Evolutionary conservation across 2,329 filamentous ascomycete species (phyloP).

Genomic region (Diaporthe batatas): DNA sequence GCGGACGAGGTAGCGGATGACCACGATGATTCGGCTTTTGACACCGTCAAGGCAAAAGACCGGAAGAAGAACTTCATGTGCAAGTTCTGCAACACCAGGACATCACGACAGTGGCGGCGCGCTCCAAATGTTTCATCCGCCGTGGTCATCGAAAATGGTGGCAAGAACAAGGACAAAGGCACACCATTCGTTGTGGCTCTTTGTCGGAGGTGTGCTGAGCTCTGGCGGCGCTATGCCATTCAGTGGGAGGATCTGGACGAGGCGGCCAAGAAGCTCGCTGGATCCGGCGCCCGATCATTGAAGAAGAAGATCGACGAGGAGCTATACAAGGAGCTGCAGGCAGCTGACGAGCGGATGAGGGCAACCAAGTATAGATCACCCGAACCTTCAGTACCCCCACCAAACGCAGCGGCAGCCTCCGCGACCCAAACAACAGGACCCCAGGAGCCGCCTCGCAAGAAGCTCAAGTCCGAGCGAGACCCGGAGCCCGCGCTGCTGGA

Average conservation of each 20-base stretch:
- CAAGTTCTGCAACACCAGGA: conserved; percentile 88
- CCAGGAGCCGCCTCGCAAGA: conserved; percentile 73
- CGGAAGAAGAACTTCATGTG: conserved; percentile 90
- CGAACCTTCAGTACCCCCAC: conserved; percentile 44
- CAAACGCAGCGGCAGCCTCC: conserved; percentile 48
- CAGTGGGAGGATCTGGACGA: conserved; percentile 97
- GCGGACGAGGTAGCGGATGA: conserved; percentile 94
- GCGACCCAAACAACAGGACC: conserved; percentile 47
- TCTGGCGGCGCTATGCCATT: conserved; percentile 96
- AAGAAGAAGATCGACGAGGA: conserved; percentile 95
- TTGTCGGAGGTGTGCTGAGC: conserved; percentile 88
- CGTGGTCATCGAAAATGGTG: conserved; percentile 73
- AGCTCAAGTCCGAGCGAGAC: conserved; percentile 69
- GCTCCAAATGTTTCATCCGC: conserved; percentile 84
- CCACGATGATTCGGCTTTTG: conserved; percentile 95
- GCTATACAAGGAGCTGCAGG: conserved; percentile 78
- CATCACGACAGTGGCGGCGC: conserved; percentile 90
- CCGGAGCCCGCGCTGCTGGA: conserved; percentile 62
- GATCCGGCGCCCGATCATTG: conserved; percentile 84
- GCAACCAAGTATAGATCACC: conserved; percentile 56
- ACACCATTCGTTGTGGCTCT: conserved; percentile 82
- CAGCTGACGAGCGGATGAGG: conserved; percentile 72
- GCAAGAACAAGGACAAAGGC: conserved; percentile 83
- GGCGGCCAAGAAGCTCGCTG: conserved; percentile 86
- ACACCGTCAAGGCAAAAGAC: conserved; percentile 83